phyloP scores from a whole-genome alignment of 78 protist species.

The Dictyostelium intermedium region DNA sequence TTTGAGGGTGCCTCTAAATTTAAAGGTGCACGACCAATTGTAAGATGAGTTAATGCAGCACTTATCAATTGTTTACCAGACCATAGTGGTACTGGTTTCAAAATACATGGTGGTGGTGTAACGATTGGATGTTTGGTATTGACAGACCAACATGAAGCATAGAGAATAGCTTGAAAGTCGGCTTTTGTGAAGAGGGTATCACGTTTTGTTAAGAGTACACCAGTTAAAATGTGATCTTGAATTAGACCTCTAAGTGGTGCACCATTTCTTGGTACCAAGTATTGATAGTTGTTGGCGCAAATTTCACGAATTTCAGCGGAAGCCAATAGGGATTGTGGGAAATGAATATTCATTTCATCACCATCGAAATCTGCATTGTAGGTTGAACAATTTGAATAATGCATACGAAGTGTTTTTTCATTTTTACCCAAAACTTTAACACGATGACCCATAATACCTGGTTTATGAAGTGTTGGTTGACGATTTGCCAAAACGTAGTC shows the following conservation, averaged over 20 bases:
- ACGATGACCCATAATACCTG: conserved; percentile 96
- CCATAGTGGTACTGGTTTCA: conserved; percentile 93
- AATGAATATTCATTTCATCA: conserved; percentile 99
- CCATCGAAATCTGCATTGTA: conserved; percentile 99
- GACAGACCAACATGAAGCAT: conserved; percentile 36
- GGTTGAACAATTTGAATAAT: conserved; percentile 98
- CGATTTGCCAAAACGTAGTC: conserved; percentile 98
- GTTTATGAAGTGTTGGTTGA: conserved; percentile 99
- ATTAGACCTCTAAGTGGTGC: conserved; percentile 99
- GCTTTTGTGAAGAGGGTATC: conserved; percentile 91
- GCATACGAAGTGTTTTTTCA: conserved; percentile 96
- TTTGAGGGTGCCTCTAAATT: conserved; percentile 65
- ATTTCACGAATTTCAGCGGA: conserved; percentile 92
- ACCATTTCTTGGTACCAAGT: conserved; percentile 93
- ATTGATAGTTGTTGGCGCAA: conserved; percentile 92
- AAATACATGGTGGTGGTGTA: conserved; percentile 89
- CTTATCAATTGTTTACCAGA: conserved; percentile 97
- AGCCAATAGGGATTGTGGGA: conserved; percentile 93
- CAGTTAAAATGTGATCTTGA: conserved; percentile 99
- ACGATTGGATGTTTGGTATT: conserved; percentile 65
- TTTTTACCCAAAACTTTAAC: conserved; percentile 79
- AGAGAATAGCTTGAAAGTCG: conserved; percentile 85
- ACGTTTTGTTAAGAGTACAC: conserved; percentile 91
- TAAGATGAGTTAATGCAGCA: conserved; percentile 82
- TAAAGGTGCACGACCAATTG: conserved; percentile 78